A percentile compares a stretch with the other conserved stretches of the same genome.
phyloP scores from a whole-genome alignment of 768 basidiomycete genomes.

The Leccinum subtestaceum region DNA sequence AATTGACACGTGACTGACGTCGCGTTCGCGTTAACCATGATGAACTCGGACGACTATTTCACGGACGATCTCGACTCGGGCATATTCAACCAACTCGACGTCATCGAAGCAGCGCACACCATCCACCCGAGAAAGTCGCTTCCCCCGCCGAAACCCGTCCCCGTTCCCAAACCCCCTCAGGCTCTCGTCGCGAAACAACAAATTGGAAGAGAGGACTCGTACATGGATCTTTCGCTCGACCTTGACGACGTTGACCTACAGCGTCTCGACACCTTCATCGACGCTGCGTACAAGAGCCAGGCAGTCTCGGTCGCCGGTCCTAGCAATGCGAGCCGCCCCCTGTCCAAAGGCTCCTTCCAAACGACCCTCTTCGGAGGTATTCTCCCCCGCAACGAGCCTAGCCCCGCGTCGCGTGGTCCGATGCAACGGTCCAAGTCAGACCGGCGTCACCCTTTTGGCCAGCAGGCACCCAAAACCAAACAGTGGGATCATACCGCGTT shows the following conservation, averaged over 20 bases:
- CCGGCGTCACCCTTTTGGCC: slow-evolving; percentile 43
- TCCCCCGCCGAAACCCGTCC: slow-evolving; percentile 31
- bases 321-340: slow-evolving; percentile 23
- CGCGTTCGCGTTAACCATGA: slow-evolving; percentile 24
- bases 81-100: slow-evolving; percentile 59
- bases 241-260: slow-evolving; percentile 54
- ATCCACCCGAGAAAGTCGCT: slow-evolving; percentile 3
- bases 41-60: slow-evolving; percentile 81
- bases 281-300: slow-evolving; percentile 44
- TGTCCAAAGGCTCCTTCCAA: slow-evolving; percentile 47
- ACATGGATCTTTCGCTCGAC: slow-evolving; percentile 55
- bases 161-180: slow-evolving; percentile 13
- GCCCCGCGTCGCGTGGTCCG: slow-evolving; percentile 31
- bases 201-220: slow-evolving; percentile 41
- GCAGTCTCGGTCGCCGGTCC: slow-evolving; percentile 41
- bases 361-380: slow-evolving; percentile 69
- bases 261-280: slow-evolving; percentile 51
- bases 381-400: slow-evolving; percentile 34
- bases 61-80: slow-evolving; percentile 63
- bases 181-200: slow-evolving; percentile 2
- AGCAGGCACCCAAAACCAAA: slow-evolving; percentile 67
- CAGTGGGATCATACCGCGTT: slow-evolving; percentile 90
- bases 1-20: slow-evolving; percentile 17
- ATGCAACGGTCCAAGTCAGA: slow-evolving; percentile 44
- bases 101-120: slow-evolving; percentile 61